Percentiles rank a stretch among this genome's conserved stretches.
phyloP scores from a whole-genome alignment of 2,329 filamentous ascomycete genomes.

The Meredithiella fracta region DNA sequence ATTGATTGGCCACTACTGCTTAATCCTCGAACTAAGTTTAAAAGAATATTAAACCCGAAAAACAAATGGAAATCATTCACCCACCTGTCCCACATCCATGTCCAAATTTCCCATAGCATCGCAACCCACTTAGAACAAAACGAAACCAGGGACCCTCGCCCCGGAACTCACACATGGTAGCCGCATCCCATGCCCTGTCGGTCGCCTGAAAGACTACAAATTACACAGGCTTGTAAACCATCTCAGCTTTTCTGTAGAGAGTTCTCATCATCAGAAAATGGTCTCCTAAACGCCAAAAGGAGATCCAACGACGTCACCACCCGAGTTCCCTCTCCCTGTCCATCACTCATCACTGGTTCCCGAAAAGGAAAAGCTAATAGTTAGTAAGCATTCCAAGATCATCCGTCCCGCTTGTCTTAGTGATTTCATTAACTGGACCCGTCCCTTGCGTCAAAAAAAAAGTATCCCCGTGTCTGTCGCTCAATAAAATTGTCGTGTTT shows the following conservation, averaged over 20 bases:
- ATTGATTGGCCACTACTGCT: no score
- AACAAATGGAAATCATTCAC: no score
- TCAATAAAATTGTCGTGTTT: not conserved
- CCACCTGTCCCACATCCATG: no score
- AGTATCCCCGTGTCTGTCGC: not conserved
- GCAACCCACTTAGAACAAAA: not conserved
- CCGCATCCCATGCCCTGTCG: not conserved
- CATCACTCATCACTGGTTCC: not conserved
- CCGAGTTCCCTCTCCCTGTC: not conserved
- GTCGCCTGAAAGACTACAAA: not conserved
- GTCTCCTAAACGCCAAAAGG: not conserved
- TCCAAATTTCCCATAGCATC: not conserved
- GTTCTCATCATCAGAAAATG: not conserved
- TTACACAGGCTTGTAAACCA: not conserved
- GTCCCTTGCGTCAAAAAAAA: not conserved
- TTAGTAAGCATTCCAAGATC: not conserved
- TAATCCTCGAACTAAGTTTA: no score
- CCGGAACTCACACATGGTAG: slow-evolving; percentile 1
- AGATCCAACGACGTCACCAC: not conserved
- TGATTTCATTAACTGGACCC: no score
- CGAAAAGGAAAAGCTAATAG: not conserved
- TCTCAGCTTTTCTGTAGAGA: not conserved
- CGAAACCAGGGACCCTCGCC: not conserved
- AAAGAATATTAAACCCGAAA: no score
- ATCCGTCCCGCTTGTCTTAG: no score